phyloP scores from a whole-genome alignment of 768 basidiomycete genomes.

The Russula dissimulans region DNA sequence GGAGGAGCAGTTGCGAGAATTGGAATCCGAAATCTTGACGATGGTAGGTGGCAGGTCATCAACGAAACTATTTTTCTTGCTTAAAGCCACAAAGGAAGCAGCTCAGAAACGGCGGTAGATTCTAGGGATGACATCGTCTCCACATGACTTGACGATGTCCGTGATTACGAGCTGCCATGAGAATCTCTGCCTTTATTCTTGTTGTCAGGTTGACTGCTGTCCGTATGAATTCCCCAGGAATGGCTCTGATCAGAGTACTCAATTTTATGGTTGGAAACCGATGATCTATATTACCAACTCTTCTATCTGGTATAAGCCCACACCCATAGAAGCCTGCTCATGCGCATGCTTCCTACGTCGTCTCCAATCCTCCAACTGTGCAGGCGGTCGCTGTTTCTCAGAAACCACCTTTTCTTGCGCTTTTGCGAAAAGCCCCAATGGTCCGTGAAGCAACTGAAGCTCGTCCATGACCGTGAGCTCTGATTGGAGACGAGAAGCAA shows the following conservation, averaged over 20 bases:
- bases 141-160: background rate
- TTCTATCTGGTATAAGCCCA: constrained; percentile 66
- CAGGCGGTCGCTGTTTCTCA: constrained; percentile 28
- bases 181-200: background rate
- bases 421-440: constrained; percentile 52
- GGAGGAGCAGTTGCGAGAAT: constrained; percentile 48
- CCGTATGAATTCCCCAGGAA: too few relatives aligned
- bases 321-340: constrained; percentile 41
- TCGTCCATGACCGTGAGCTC: constrained; percentile 44
- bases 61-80: background rate
- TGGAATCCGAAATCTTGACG: constrained; percentile 54
- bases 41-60: constrained; percentile 33
- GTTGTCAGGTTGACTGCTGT: too few relatives aligned
- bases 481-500: constrained; percentile 44
- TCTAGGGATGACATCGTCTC: background rate
- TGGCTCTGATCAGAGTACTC: too few relatives aligned
- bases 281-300: constrained; percentile 45
- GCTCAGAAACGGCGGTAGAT: constrained; percentile 15
- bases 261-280: constrained; percentile 8
- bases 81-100: constrained; percentile 12
- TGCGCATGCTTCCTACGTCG: constrained; percentile 40
- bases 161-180: background rate
- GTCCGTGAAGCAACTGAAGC: constrained; percentile 48
- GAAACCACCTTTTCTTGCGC: constrained; percentile 41
- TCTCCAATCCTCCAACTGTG: constrained; percentile 26